Base-by-base conservation (phyloP, 2,329 filamentous ascomycete genomes). In the Xylariaceae sp. region DNA sequence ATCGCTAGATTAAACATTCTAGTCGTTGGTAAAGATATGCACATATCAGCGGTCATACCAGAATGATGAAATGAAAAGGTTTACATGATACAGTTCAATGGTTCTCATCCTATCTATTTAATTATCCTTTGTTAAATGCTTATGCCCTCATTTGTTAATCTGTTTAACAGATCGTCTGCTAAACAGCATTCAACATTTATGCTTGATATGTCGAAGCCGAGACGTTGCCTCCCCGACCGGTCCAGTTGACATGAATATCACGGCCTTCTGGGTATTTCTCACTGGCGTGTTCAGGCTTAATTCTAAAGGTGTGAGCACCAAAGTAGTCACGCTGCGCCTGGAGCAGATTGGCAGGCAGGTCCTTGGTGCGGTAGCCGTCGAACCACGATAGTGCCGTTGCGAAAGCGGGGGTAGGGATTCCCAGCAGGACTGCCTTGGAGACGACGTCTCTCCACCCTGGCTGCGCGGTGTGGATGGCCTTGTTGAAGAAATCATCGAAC, bases 271-370 rank as follows among this genome's bases (percentile, higher is more conserved):
- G 88, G 81, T 95, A 96, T 79, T 91, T 92, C 53, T 81, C 85
- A 75, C 70, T 88, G 67, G 89, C 89, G 63, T 67, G 70, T 79
- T 93, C 89, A 57, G 90, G 88, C 87, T 94, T 93, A 79, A 94
- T 84, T 69, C 81, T 81, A 87, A 94, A 94, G 64, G 90, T 94
- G 82, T 94, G 90, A 62, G 90, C 90, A 75, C 94, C 94, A 73
- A 99, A 99, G 90, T 97, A 99, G 77, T 99, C 94, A 82, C 94
- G 90, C 85, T 99, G 94, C 53, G 93, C 94, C 82, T 99, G 94
- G 71, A 99, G 86, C 62, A 99, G 83, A 85, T 97, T 99, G 82
- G 94, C 94, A 57, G 94, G 94, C 66, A 99, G 86, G 75, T 97
- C 87, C 84, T 93, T 91, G 75, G 93, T 92, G 76, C 94, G 89